Evolutionary conservation across 148 eudicot species (phyloP), one percentile per base, ranked within the genome.

Genomic region (Vaccinium darrowii): DNA sequence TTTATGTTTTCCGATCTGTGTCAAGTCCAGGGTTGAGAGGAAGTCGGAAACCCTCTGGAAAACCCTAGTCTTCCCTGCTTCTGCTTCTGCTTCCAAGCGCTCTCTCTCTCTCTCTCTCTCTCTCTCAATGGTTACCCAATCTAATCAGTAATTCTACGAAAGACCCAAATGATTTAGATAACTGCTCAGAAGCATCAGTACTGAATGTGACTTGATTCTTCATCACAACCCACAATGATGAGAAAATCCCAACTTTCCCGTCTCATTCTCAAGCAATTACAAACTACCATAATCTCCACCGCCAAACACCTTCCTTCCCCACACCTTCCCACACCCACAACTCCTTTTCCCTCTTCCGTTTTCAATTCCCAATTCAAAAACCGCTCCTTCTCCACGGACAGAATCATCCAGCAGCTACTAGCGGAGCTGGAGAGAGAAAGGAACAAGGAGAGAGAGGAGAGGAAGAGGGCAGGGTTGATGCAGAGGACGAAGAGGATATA

Each of bases 401-500:
- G 47, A 30, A 62, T 81, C 19, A 39, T 92, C 23, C 56, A 52
- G 8, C 83, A 89, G n/a, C 84, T 91, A 5, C 65, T 72, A 8
- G 83, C 81, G 0, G 88, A 90, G 4, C 78, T 87, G 2, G 91
- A 91, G 79, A 89, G 84, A 78, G 92, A 91, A 60, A 90, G 87
- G 85, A 67, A 83, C 0, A 78, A 30, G 18, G 98, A 95, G 86
- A 88, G 92, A 30, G 94, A 93, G 63, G 95, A 87, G 84, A 91
- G 90, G 85, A 73, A 65, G 56, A 90, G 76, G 83, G 90, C 91
- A 3, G 98, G 96, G n/a, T n/a, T n/a, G n/a, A n/a, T n/a, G n/a
- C n/a, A n/a, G n/a, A n/a, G n/a, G n/a, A n/a, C n/a, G n/a, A n/a
- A n/a, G n/a, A n/a, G n/a, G n/a, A n/a, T n/a, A n/a, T n/a, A n/a